Percentiles rank a stretch among this genome's conserved stretches.
These are phyloP conservation scores for Setaria italica DNA, from an alignment of 202 grass and related monocot species.

Conservation along the genomic window DNA sequence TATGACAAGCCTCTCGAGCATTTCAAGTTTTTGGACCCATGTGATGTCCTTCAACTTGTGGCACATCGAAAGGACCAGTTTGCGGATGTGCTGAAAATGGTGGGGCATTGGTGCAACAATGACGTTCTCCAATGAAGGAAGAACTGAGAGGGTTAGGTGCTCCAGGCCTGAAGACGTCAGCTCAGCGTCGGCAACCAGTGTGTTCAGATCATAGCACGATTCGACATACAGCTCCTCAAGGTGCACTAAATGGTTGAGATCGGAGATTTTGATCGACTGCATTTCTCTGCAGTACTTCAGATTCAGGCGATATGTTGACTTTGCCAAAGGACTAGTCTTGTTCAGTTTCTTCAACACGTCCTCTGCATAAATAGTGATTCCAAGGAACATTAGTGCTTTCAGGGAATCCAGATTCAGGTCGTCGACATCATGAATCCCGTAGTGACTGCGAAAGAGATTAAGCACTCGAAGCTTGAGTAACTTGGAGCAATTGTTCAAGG, in stretches of 20 bases:
- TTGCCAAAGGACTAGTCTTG: conserved; percentile 66
- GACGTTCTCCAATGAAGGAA: conserved; percentile 61
- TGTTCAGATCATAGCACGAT: conserved; percentile 65
- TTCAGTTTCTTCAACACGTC: conserved; percentile 72
- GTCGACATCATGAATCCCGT: conserved; percentile 57
- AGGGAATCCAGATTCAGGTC: conserved; percentile 74
- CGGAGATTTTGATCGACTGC: conserved; percentile 65
- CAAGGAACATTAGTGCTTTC: conserved; percentile 51
- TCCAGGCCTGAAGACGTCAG: conserved; percentile 46
- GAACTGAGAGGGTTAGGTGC: conserved; percentile 62
- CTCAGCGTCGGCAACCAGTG: conserved; percentile 51
- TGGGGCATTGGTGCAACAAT: conserved; percentile 51
- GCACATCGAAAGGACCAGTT: conserved; percentile 60
- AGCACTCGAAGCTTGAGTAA: conserved; percentile 64
- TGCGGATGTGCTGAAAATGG: conserved; percentile 59
- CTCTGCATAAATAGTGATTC: conserved; percentile 75
- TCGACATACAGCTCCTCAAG: conserved; percentile 77
- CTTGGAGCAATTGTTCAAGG: conserved; percentile 72
- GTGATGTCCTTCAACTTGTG: conserved; percentile 59
- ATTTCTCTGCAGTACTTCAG: conserved; percentile 68
- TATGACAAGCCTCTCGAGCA: conserved; percentile 75
- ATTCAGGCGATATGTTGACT: conserved; percentile 62
- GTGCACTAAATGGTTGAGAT: conserved; percentile 66
- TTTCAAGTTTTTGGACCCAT: conserved; percentile 64
- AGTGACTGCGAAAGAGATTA: conserved; percentile 74